Evolutionary conservation across 345 rosid genomes (phyloP).

Genomic region (Eucalyptus globulus): DNA sequence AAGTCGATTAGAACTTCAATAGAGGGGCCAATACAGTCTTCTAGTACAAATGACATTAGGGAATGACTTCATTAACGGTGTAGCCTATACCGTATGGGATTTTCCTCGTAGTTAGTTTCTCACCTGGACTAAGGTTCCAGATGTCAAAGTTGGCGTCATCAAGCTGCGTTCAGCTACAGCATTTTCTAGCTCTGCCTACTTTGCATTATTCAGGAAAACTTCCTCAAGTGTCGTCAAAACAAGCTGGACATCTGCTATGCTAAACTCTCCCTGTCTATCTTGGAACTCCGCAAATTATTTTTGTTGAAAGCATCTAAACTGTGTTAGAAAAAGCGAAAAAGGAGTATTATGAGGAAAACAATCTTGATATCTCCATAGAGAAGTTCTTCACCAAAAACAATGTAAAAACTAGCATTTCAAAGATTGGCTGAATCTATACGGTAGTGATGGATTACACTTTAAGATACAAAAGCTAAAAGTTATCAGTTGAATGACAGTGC

Average conservation of each 20-base stretch:
- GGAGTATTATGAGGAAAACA: not conserved
- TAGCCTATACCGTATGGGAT: not conserved
- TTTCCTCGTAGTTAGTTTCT: not conserved
- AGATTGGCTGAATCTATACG: not conserved
- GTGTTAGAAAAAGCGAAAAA: not conserved
- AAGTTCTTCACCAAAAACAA: not conserved
- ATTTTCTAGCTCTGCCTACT: slow-evolving; percentile 79
- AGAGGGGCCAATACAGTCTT: not conserved
- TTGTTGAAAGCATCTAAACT: slow-evolving; percentile 11
- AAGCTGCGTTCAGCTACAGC: slow-evolving; percentile 69
- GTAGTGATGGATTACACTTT: not conserved
- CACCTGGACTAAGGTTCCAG: slow-evolving; percentile 59
- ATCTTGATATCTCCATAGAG: not conserved
- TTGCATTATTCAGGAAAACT: slow-evolving; percentile 90
- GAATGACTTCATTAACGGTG: not conserved
- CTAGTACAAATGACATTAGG: not conserved
- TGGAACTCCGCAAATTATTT: slow-evolving; percentile 57
- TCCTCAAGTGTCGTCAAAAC: slow-evolving; percentile 86
- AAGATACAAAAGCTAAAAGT: not conserved
- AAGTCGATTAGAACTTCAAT: not conserved
- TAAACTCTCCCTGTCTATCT: slow-evolving; percentile 49
- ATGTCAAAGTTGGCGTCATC: slow-evolving; percentile 53
- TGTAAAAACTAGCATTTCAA: not conserved
- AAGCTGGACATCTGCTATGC: slow-evolving; percentile 77
- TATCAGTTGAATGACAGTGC: not conserved